Evolutionary conservation across 1,139 yeast species (phyloP), one percentile per base, ranked within the genome.

Genomic region (Diutina ranongensis): DNA sequence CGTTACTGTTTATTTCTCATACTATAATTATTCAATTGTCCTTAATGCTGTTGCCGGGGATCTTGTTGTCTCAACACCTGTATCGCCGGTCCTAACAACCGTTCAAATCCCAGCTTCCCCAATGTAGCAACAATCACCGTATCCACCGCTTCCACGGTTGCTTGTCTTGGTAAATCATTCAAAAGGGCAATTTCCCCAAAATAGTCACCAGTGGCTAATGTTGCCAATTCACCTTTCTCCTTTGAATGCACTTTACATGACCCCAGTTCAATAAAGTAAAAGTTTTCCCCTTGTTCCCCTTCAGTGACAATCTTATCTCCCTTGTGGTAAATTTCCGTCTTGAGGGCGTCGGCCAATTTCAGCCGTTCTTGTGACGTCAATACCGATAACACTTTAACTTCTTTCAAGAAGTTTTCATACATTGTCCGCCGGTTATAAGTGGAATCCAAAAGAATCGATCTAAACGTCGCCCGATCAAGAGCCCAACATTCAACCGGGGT

Each of bases 171-270:
- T 50, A 82, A 71, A 58, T 92, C 96, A 56, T 89, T 85, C 55
- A 92, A 72, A 54, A 92, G 71, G 2, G 98, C 97, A 52, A 92
- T 80, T 66, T 92, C 98, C 53, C 98, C 98, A 63, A 92, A 92
- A 64, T 92, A 92, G 59, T 85, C 95, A 52, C 97, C 97, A 58
- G 84, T 82, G 44, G 74, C 64, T 25, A 21, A 28, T 51, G 86
- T 71, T 20, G 69, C 68, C 34, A 74, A 75, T 46, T 77, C 74
- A 40, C 67, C 73, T 45, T 68, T 62, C 46, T 71, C 66, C 54
- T 74, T 78, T 44, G 74, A 61, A 13, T 38, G 25, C 35, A 92
- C 94, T 52, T 79, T 77, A 49, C 95, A 95, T 49, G 73, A 74
- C 51, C 98, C 98, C 55, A 80, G 73, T 64, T 88, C 97, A 51